Conservation (phyloP, 2,329 filamentous ascomycete genomes). For the Cladorrhinum sp. region DNA sequence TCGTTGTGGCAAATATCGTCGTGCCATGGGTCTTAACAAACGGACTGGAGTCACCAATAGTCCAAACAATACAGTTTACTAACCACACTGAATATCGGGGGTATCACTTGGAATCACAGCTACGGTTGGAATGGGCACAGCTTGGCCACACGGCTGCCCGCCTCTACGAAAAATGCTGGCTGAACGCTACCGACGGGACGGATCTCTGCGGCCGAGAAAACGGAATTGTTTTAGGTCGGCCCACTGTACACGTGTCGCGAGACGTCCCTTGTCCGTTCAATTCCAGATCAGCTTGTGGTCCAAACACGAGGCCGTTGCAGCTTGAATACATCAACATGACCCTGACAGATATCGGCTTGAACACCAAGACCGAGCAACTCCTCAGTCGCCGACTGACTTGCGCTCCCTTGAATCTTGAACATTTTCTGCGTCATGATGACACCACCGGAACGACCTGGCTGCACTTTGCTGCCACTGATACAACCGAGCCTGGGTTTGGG, state of each 20-base stretch:
- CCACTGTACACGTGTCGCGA: not conserved
- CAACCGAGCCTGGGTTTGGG: too few relatives aligned
- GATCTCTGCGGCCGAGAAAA: not conserved
- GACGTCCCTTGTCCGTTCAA: not conserved
- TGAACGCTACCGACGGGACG: not conserved
- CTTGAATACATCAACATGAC: not conserved
- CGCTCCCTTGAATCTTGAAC: not conserved
- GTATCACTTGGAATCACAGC: too few relatives aligned
- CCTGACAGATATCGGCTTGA: not conserved
- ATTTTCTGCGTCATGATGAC: not conserved
- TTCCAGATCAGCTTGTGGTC: not conserved
- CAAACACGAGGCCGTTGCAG: not conserved
- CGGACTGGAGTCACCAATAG: not conserved
- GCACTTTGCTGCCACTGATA: not conserved
- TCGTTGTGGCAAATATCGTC: not conserved
- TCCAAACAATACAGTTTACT: not conserved
- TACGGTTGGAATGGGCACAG: too few relatives aligned
- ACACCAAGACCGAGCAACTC: not conserved
- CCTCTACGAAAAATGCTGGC: not conserved
- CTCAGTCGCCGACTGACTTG: not conserved
- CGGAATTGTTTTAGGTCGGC: not conserved
- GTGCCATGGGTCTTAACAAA: not conserved
- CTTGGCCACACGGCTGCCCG: not conserved
- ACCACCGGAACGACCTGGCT: not conserved
- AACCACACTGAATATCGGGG: not conserved